Evolutionary conservation across 176 grass and related monocot species (phyloP), one percentile per base, ranked within the genome.

Genomic region (Juncus effusus): DNA sequence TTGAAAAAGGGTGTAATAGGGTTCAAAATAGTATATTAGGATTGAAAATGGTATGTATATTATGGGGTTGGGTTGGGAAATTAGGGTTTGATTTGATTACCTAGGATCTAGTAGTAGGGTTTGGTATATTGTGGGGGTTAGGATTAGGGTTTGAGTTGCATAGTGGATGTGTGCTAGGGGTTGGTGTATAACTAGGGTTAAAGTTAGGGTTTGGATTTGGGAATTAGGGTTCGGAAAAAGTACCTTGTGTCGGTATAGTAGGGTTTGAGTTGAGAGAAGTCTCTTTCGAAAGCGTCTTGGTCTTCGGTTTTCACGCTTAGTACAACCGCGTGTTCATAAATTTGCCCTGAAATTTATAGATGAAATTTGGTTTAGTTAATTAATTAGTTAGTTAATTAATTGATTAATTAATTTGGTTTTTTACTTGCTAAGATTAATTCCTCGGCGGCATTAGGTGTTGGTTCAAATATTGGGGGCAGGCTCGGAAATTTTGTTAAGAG

Each of bases 241-340:
- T 84, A 90, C 90, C 86, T 67, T 56, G 90, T 80, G 63, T 90
- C 81, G 59, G 77, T 84, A 70, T 95, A 95, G 61, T 93, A 95
- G 10, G 57, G 49, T 76, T 90, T 90, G 38, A 90, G 51, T 70
- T 80, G 83, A 51, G 40, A 77, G 3, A 82, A 82, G 77, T 99
- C 88, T 4, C 94, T 88, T 61, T 99, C 94, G 70, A 99, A 99
- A 1, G 94, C 80, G 81, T 93, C 85, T 78, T 99, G 88, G 19
- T 99, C 88, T 86, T 99, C 94, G 63, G 83, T 88, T 69, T 99
- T 93, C 73, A 93, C 88, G 73, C 94, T 99, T 72, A 99, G 68
- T 63, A 93, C 57, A 69, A 99, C 83, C 3, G 85, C 88, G 76
- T 93, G 94, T 47, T 99, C 94, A 13, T 84, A 93, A 67, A 99